Conservation (phyloP, 805 yeast genomes). For the Pichia ethanolica region DNA sequence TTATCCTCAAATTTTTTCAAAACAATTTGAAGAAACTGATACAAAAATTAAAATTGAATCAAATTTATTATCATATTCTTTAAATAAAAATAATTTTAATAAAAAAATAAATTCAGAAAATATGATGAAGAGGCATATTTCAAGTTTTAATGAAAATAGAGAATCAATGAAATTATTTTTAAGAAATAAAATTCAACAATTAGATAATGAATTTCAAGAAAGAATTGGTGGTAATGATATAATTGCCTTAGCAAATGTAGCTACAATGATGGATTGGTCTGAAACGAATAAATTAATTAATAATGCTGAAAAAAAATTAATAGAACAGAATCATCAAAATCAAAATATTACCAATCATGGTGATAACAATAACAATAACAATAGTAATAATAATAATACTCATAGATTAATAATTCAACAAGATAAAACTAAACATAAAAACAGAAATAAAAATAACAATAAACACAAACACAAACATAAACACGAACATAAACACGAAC, state of each 20-base stretch:
- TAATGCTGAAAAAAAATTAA: not conserved
- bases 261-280: not conserved
- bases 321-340: too few species aligned
- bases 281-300: not conserved
- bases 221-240: not conserved
- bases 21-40: not conserved
- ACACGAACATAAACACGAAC: too few species aligned
- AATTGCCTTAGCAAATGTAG: not conserved
- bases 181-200: not conserved
- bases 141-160: constrained; percentile 5
- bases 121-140: not conserved
- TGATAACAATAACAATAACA: not conserved
- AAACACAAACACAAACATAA: too few species aligned
- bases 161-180: not conserved
- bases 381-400: not conserved
- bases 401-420: too few species aligned
- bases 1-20: not conserved
- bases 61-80: not conserved
- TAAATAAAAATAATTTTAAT: not conserved
- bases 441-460: not conserved
- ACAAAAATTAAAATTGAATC: not conserved
- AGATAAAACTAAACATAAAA: not conserved
- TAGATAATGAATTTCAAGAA: constrained; percentile 1
- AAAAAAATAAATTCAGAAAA: not conserved
- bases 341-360: too few species aligned